Percentiles rank a stretch among this genome's conserved stretches.
These are phyloP conservation scores for Xylaria nigripes DNA, from an alignment of 495 filamentous ascomycete genomes.

Conservation along the genomic window DNA sequence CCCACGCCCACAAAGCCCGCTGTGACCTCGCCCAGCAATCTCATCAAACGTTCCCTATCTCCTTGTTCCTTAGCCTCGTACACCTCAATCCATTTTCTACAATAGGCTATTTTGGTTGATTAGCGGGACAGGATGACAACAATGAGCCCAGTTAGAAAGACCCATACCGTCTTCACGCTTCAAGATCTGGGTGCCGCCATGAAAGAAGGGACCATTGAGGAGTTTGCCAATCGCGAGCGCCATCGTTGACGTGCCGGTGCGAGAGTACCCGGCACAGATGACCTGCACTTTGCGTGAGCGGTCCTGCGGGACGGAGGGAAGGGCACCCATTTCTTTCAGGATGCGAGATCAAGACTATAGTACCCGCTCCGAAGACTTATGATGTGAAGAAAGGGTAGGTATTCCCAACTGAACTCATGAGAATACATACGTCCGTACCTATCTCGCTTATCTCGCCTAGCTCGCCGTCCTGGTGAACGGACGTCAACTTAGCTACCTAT, in stretches of 20 bases:
- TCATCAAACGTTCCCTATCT: constrained; percentile 4
- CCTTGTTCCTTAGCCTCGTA: constrained; percentile 6
- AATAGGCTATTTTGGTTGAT: constrained; percentile 5
- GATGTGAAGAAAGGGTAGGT: not conserved
- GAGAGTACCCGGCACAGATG: constrained; percentile 39
- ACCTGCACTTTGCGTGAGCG: constrained; percentile 26
- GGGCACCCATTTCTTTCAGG: constrained; percentile 11
- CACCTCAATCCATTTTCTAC: constrained; percentile 15
- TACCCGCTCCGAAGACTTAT: too few species aligned
- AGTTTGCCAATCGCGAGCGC: constrained; percentile 32
- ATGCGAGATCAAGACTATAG: too few species aligned
- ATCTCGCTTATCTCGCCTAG: too few species aligned
- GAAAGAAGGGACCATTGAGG: constrained; percentile 25
- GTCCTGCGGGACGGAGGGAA: constrained; percentile 17
- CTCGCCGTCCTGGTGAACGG: too few species aligned
- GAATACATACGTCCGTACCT: too few species aligned
- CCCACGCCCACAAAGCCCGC: constrained; percentile 21
- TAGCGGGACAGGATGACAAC: not conserved
- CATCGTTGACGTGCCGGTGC: constrained; percentile 42
- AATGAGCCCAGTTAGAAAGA: not conserved
- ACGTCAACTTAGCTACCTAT: too few species aligned
- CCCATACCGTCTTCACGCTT: constrained; percentile 16
- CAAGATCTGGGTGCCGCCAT: constrained; percentile 19
- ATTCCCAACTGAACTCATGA: too few species aligned
- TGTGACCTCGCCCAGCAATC: constrained; percentile 7